These are phyloP conservation scores for Penstemon barbatus DNA, from an alignment of 257 asterid genomes.

Conservation along the genomic window DNA sequence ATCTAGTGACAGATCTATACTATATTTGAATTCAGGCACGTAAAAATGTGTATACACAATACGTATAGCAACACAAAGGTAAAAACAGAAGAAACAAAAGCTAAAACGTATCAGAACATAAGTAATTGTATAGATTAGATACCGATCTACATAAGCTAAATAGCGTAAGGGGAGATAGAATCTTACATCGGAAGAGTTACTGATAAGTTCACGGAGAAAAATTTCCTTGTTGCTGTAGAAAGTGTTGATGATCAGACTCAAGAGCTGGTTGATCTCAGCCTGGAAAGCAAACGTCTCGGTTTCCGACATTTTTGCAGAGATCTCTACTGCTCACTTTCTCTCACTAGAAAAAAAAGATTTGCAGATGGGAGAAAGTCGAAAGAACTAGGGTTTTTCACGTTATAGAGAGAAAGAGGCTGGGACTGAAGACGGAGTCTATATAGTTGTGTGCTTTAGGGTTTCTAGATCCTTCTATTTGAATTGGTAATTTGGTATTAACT, in stretches of 20 bases:
- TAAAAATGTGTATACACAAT: neutral
- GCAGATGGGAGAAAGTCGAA: neutral
- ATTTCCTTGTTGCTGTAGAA: conserved; percentile 79
- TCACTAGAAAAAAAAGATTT: neutral
- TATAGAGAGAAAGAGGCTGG: neutral
- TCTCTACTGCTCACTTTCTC: neutral
- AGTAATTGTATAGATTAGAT: too few relatives aligned
- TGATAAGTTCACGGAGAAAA: conserved; percentile 67
- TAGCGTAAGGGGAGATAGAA: neutral
- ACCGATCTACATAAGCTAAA: too few relatives aligned
- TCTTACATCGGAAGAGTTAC: conserved; percentile 69
- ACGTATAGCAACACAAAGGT: neutral
- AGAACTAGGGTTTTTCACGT: neutral
- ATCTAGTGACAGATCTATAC: neutral
- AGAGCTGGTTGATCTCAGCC: conserved; percentile 72
- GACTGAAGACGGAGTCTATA: conserved; percentile 1
- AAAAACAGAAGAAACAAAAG: neutral
- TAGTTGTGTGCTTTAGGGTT: conserved; percentile 35
- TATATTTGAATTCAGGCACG: neutral
- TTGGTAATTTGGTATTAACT: too few relatives aligned
- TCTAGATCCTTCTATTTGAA: conserved; percentile 42
- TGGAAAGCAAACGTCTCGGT: conserved; percentile 72
- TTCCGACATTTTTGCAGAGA: conserved; percentile 41
- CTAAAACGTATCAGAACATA: neutral
- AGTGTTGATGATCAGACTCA: conserved; percentile 65